Conservation (phyloP, 2,329 filamentous ascomycete species). For the Colletotrichum lupini region DNA sequence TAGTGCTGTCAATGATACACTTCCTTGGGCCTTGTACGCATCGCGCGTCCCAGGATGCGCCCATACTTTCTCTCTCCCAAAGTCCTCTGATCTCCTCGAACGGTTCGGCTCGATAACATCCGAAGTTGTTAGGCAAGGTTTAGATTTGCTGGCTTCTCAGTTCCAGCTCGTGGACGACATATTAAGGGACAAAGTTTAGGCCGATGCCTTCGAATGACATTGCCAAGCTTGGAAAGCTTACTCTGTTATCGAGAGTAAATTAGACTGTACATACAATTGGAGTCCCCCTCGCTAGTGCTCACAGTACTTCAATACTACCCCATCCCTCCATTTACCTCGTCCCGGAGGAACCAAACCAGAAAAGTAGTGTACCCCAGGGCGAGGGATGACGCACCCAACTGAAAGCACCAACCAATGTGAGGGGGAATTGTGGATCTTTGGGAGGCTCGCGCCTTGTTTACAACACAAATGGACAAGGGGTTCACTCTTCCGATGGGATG, state of each 20-base stretch:
- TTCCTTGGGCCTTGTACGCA: neutral
- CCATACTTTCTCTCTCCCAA: neutral
- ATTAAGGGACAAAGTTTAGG: no score
- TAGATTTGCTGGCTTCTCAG: neutral
- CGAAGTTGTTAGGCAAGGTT: neutral
- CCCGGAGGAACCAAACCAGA: neutral
- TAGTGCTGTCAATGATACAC: neutral
- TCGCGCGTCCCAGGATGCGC: neutral
- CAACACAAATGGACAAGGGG: slow-evolving; percentile 16
- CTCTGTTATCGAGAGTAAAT: no score
- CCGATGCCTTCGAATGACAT: neutral
- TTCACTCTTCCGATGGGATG: slow-evolving; percentile 10
- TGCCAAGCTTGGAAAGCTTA: neutral
- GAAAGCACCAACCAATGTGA: neutral
- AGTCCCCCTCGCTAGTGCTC: neutral
- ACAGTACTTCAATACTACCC: neutral
- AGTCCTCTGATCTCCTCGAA: neutral
- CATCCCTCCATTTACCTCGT: neutral
- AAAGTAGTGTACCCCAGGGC: neutral
- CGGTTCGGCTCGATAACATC: neutral
- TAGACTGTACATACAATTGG: neutral
- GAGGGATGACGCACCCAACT: neutral
- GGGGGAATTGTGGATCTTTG: slow-evolving; percentile 25
- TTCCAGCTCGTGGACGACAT: no score
- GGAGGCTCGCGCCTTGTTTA: slow-evolving; percentile 3